Conservation (phyloP, 108 stramenopile genomes). For the Asterionellopsis glacialis region DNA sequence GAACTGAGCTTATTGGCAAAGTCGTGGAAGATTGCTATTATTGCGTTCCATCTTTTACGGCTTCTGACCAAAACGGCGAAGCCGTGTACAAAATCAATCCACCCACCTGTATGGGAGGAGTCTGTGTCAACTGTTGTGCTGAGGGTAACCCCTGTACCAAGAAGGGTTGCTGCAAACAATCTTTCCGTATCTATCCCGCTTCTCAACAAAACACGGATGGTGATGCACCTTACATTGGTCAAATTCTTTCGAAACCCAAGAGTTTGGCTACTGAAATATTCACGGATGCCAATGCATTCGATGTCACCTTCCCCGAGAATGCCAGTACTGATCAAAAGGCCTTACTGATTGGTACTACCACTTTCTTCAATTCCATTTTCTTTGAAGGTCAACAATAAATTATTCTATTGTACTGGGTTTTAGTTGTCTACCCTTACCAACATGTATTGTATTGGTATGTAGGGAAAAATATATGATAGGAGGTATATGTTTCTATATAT, state of each 20-base stretch:
- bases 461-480: too few relatives aligned
- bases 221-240: slow-evolving; percentile 44
- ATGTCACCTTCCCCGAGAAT: slow-evolving; percentile 52
- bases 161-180: slow-evolving; percentile 69
- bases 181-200: slow-evolving; percentile 57
- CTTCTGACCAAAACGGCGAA: slow-evolving; percentile 33
- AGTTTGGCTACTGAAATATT: slow-evolving; percentile 40
- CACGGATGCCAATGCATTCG: slow-evolving; percentile 60
- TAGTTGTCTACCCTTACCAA: too few relatives aligned
- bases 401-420: too few relatives aligned
- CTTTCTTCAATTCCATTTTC: slow-evolving; percentile 64
- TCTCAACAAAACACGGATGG: slow-evolving; percentile 37
- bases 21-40: slow-evolving; percentile 56
- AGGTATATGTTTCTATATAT: too few relatives aligned
- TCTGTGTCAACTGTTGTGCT: slow-evolving; percentile 63
- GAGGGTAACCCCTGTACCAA: slow-evolving; percentile 66
- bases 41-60: slow-evolving; percentile 54
- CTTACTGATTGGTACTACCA: slow-evolving; percentile 48
- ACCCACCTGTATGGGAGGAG: slow-evolving; percentile 60
- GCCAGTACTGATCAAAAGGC: slow-evolving; percentile 58
- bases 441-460: too few relatives aligned
- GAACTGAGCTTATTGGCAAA: slow-evolving; percentile 41
- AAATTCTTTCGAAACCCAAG: slow-evolving; percentile 56
- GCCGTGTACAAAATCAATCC: background rate
- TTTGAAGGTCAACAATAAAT: slow-evolving; percentile 33